Evolutionary conservation across 768 basidiomycete genomes (phyloP), one percentile per base, ranked within the genome.

Genomic region (Tulasnella sp.): DNA sequence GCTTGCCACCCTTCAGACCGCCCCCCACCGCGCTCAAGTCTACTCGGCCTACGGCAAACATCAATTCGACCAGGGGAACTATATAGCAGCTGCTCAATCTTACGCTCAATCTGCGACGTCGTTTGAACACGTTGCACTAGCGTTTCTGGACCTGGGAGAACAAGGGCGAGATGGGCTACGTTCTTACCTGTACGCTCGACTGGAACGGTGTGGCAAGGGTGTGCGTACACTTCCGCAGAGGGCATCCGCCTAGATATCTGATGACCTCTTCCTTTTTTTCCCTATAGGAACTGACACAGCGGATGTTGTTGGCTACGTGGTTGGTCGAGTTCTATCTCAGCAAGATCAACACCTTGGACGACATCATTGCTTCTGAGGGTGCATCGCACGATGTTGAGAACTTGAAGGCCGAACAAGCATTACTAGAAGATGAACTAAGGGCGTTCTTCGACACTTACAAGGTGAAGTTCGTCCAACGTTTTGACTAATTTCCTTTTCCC

Each of bases 271-370:
- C 17, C 68, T 72, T 49, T 37, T 34, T 25, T 49, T 31, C 37
- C 45, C 54, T 42, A 15, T 76, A 98, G 96, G 95, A 97, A 80
- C 79, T 92, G 49, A 96, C 94, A 0, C 96, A 98, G 82, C 88
- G 97, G 52, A 96, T 96, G 91, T 95, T 99, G 90, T 85, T 99
- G 25, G 96, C 97, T 22, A 98, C 96, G 0, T 99, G 97, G 97
- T 89, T 99, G 15, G 91, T 97, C 38, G 97, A 99, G 83, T 94
- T 99, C 79, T 98, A 96, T 81, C 89, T 99, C 19, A 93, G 93
- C 83, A 99, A 97, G 85, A 95, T 93, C 82, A 97, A 97, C 80
- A 94, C 97, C 78, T 85, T 99, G 71, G 97, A 99, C 81, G 97
- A 99, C 81, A 86, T 96, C 22, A 90, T 96, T 36, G 95, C 94